These are phyloP conservation scores for Mucor piriformis DNA, from an alignment of 371 early-diverging fungal genomes.

Conservation along the genomic window DNA sequence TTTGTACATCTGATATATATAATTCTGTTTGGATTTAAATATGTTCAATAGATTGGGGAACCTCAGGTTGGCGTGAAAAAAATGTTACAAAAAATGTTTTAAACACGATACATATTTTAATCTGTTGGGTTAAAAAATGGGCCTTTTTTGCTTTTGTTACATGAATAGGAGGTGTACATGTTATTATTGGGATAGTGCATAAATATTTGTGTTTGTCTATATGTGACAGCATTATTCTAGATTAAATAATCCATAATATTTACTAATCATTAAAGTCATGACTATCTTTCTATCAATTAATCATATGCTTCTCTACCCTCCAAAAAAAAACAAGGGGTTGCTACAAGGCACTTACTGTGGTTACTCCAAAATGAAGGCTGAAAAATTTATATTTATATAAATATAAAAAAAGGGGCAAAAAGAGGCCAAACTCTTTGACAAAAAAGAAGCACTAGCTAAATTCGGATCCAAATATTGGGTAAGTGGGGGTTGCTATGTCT, in stretches of 20 bases:
- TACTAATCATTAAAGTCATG: neutral
- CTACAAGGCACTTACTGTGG: neutral
- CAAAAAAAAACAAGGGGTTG: neutral
- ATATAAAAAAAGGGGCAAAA: slow-evolving; percentile 1
- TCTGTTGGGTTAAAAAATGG: neutral
- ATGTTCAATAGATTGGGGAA: neutral
- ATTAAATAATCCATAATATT: neutral
- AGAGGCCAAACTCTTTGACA: slow-evolving; percentile 9
- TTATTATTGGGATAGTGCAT: slow-evolving; percentile 21
- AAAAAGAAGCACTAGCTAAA: slow-evolving; percentile 6
- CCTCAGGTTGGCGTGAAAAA: too few relatives aligned
- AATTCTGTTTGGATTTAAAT: neutral
- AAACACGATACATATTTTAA: slow-evolving; percentile 12
- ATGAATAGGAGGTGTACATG: slow-evolving; percentile 2
- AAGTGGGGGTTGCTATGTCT: neutral
- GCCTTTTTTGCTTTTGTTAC: neutral
- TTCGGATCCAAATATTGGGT: slow-evolving; percentile 4
- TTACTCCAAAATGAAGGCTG: slow-evolving; percentile 1
- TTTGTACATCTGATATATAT: too few relatives aligned
- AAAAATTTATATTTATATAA: neutral
- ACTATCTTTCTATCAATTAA: neutral
- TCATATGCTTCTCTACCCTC: too few relatives aligned
- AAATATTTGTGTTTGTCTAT: slow-evolving; percentile 1
- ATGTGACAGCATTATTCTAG: slow-evolving; percentile 12
- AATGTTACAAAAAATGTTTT: slow-evolving; percentile 2